phyloP scores from a whole-genome alignment of 345 rosid species.

The Brassica incana region DNA sequence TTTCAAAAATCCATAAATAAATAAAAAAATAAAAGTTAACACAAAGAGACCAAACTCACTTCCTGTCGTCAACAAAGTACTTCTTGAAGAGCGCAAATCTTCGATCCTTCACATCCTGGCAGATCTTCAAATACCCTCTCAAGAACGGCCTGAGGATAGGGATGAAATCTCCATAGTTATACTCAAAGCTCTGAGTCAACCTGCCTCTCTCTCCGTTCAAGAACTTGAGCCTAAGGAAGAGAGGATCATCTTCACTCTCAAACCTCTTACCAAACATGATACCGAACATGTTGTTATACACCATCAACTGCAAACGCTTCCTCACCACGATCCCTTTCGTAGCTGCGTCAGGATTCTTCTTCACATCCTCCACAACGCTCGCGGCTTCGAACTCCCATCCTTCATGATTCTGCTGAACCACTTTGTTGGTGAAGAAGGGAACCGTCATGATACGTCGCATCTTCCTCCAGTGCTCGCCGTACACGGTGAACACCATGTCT shows the following conservation, averaged over 20 bases:
- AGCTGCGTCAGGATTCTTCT: conserved; percentile 65
- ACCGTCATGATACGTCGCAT: conserved; percentile 99
- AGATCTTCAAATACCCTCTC: conserved; percentile 84
- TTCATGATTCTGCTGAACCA: conserved; percentile 69
- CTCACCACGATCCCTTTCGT: conserved; percentile 72
- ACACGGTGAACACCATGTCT: conserved; percentile 98
- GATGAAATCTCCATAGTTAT: conserved; percentile 93
- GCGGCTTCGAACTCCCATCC: conserved; percentile 86
- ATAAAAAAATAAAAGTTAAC: background rate
- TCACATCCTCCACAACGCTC: conserved; percentile 68
- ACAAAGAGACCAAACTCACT: conserved; percentile 47
- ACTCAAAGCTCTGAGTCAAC: conserved; percentile 93
- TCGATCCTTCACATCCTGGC: conserved; percentile 82
- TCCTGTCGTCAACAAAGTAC: conserved; percentile 85
- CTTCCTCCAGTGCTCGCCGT: conserved; percentile 99
- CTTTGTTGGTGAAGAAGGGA: conserved; percentile 92
- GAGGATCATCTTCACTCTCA: conserved; percentile 86
- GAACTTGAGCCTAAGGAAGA: conserved; percentile 68
- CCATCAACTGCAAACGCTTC: conserved; percentile 78
- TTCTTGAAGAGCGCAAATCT: conserved; percentile 88
- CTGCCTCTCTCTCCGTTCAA: conserved; percentile 94
- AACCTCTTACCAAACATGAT: conserved; percentile 94
- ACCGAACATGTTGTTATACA: conserved; percentile 95
- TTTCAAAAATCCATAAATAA: conserved; percentile 2
- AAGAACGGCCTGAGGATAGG: conserved; percentile 92